Conservation (phyloP, 257 asterid species). For the Agastache rugosa region DNA sequence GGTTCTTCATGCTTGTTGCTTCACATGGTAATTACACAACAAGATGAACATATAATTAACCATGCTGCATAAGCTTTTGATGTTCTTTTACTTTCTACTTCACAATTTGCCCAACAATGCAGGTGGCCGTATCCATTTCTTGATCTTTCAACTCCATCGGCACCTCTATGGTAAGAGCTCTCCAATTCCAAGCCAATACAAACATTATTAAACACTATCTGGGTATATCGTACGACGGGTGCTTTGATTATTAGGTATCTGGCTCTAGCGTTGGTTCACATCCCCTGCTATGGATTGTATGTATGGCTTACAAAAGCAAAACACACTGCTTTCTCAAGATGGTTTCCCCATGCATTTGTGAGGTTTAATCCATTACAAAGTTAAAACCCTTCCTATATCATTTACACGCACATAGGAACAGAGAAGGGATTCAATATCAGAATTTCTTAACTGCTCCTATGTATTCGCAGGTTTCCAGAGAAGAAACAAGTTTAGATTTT, state of each 20-base stretch:
- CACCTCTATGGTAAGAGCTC: slow-evolving; percentile 74
- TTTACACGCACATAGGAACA: neutral
- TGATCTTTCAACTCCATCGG: slow-evolving; percentile 76
- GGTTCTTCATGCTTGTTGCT: slow-evolving; percentile 77
- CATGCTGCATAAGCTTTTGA: neutral
- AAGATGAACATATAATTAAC: neutral
- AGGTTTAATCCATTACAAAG: slow-evolving; percentile 46
- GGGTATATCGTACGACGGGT: neutral
- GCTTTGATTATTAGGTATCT: slow-evolving; percentile 60
- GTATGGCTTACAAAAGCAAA: slow-evolving; percentile 63
- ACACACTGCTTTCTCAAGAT: slow-evolving; percentile 50
- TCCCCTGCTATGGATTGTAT: slow-evolving; percentile 77
- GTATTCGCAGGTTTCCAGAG: neutral
- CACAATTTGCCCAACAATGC: slow-evolving; percentile 17
- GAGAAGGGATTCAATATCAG: neutral
- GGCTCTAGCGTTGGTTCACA: slow-evolving; percentile 67
- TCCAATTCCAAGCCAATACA: neutral
- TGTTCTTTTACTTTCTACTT: too few species aligned
- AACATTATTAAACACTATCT: neutral
- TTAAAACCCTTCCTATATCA: too few species aligned
- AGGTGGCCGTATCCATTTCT: slow-evolving; percentile 99
- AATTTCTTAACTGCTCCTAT: neutral
- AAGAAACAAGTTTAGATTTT: neutral
- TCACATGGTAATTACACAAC: slow-evolving; percentile 56
- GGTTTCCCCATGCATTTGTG: slow-evolving; percentile 53